Conservation (phyloP, 495 filamentous ascomycete genomes). For the Penicillium maclennaniae region DNA sequence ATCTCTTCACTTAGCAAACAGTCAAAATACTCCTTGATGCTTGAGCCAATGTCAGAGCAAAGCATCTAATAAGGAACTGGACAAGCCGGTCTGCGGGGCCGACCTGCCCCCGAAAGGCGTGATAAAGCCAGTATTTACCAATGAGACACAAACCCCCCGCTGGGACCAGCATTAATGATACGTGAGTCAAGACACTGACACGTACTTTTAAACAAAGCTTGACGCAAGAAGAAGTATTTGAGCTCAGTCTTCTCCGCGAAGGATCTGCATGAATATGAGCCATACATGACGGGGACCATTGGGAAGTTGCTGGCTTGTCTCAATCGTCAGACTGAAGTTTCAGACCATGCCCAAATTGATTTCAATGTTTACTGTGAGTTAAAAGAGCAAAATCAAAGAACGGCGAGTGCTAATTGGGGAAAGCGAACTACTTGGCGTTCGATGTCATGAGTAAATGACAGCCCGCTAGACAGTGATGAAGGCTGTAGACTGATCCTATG, state of each 20-base stretch:
- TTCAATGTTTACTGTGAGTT: conserved; percentile 2
- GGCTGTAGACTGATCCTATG: neutral
- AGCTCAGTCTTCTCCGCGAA: conserved; percentile 6
- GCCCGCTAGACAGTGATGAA: neutral
- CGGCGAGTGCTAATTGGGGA: too few relatives aligned
- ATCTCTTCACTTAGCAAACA: too few relatives aligned
- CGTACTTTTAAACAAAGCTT: neutral
- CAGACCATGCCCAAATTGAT: neutral
- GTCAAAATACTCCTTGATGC: too few relatives aligned
- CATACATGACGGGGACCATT: conserved; percentile 2
- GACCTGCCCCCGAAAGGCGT: too few relatives aligned
- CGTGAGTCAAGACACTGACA: too few relatives aligned
- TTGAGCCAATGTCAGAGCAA: too few relatives aligned
- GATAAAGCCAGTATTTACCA: too few relatives aligned
- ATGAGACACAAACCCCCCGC: too few relatives aligned
- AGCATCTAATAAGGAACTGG: too few relatives aligned
- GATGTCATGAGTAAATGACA: neutral
- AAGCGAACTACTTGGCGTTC: conserved; percentile 4
- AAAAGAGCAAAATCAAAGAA: neutral
- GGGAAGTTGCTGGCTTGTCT: neutral
- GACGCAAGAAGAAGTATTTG: conserved; percentile 4
- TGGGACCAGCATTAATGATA: too few relatives aligned
- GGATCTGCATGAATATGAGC: conserved; percentile 4
- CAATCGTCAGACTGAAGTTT: neutral
- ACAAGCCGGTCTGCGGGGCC: too few relatives aligned